phyloP scores from a whole-genome alignment of 208 protist species.

The Plasmodiophora brassicae region DNA sequence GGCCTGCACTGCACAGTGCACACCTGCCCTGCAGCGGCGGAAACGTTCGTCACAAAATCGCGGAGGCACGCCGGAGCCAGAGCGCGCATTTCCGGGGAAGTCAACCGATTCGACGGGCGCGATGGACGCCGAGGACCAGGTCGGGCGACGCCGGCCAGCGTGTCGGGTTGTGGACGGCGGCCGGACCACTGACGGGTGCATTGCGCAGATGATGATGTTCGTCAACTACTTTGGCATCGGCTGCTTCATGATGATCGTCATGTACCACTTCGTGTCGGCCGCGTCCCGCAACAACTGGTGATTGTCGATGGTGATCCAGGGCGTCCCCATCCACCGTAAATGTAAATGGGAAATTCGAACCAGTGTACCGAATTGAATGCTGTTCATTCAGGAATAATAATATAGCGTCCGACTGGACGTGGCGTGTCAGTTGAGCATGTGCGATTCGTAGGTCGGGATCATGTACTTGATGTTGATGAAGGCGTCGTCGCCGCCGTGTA shows the following conservation, averaged over 20 bases:
- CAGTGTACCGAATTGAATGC: neutral
- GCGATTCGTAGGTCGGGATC: slow-evolving; percentile 73
- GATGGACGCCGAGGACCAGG: too few species aligned
- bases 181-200: too few species aligned
- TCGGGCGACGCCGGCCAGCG: too few species aligned
- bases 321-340: neutral
- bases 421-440: slow-evolving; percentile 45
- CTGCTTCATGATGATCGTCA: neutral
- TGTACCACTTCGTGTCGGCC: neutral
- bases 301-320: neutral
- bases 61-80: too few species aligned
- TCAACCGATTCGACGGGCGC: too few species aligned
- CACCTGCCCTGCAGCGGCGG: too few species aligned
- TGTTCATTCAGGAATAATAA: too few species aligned
- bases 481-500: slow-evolving; percentile 70
- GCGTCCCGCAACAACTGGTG: neutral
- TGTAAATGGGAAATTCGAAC: neutral
- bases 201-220: slow-evolving; percentile 36
- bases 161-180: too few species aligned
- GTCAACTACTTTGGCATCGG: neutral
- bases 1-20: too few species aligned
- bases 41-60: too few species aligned
- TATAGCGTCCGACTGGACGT: neutral
- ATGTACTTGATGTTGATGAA: slow-evolving; percentile 85
- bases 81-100: too few species aligned